Evolutionary conservation across 2,329 filamentous ascomycete genomes (phyloP), one percentile per base, ranked within the genome.

Genomic region (Fusarium verrucosum): DNA sequence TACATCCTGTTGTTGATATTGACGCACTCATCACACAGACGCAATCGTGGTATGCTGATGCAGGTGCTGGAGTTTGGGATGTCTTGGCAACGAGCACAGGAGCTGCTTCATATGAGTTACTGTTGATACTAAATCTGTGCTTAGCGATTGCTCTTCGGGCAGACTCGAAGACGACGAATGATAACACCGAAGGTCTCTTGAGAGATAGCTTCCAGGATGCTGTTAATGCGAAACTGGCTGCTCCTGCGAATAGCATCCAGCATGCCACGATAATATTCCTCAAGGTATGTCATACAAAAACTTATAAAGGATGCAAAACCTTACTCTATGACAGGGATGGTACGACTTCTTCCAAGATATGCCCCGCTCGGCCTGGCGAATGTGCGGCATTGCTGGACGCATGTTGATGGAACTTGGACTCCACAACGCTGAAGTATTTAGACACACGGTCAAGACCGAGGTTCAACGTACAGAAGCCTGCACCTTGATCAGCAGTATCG

Each of bases 341-440:
- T 72, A 72, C 13, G 57, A 71, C 25, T 72, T 67, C 41, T 73
- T 73, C 28, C 55, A 69, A 10, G 71, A 70, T 2, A 58, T 60
- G 42, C 59, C 60, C 0, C 69, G 66, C 1, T 67, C 58, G 16
- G 70, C 71, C 3, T 72, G 69, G 70, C 65, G 71, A 3, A 72
- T 73, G 71, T 73, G 70, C 3, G 71, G 71, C 0, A 54, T 66
- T 4, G 71, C 70, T 7, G 71, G 71, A 2, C 62, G 66, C 4
- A 70, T 72, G 44, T 11, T 71, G 9, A 69, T 73, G 68, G 71
- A 73, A 25, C 69, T 73, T 4, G 71, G 71, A 1, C 57, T 72
- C 2, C 71, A 73, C n/a, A 71, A 65, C n/a, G 53, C 66, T 14
- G 69, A 72, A 1, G 67, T 72, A 3, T 64, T 62, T 1, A 58